Conservation (phyloP, 805 yeast genomes). For the Starmerella stigmatis region DNA sequence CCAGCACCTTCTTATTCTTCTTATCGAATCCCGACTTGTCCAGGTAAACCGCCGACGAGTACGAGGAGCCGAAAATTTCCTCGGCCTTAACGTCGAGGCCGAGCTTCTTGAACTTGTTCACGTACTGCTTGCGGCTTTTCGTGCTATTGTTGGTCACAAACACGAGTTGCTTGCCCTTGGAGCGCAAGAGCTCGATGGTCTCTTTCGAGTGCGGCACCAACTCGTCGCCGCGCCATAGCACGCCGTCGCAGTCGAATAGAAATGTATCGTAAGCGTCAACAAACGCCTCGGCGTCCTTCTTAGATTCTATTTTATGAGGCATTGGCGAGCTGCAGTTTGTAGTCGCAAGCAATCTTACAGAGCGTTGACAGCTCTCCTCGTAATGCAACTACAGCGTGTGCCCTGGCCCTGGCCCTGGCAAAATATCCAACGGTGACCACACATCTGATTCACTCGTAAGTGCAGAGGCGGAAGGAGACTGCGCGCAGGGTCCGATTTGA, state of each 20-base stretch:
- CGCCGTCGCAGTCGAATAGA: conserved; percentile 95
- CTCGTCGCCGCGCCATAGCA: conserved; percentile 82
- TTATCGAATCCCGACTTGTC: conserved; percentile 66
- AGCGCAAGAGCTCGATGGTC: conserved; percentile 52
- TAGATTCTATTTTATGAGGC: conserved; percentile 21
- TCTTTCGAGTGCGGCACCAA: conserved; percentile 70
- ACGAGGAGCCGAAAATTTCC: conserved; percentile 85
- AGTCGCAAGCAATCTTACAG: too few relatives aligned
- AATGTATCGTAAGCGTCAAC: conserved; percentile 69
- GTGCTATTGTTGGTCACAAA: conserved; percentile 96
- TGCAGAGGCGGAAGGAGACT: too few relatives aligned
- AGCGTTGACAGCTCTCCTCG: too few relatives aligned
- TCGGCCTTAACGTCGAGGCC: conserved; percentile 38
- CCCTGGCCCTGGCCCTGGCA: too few relatives aligned
- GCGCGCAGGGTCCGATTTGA: too few relatives aligned
- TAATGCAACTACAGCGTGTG: too few relatives aligned
- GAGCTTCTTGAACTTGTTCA: conserved; percentile 60
- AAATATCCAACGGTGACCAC: too few relatives aligned
- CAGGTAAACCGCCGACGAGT: conserved; percentile 80
- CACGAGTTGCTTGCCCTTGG: conserved; percentile 52
- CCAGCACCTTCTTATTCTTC: conserved; percentile 64
- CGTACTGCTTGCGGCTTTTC: conserved; percentile 70
- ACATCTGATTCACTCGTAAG: too few relatives aligned
- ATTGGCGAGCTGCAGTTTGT: neutral
- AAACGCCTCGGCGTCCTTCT: conserved; percentile 34